These are phyloP conservation scores for Barbarea vulgaris DNA, from an alignment of 345 rosid species.

Conservation along the genomic window DNA sequence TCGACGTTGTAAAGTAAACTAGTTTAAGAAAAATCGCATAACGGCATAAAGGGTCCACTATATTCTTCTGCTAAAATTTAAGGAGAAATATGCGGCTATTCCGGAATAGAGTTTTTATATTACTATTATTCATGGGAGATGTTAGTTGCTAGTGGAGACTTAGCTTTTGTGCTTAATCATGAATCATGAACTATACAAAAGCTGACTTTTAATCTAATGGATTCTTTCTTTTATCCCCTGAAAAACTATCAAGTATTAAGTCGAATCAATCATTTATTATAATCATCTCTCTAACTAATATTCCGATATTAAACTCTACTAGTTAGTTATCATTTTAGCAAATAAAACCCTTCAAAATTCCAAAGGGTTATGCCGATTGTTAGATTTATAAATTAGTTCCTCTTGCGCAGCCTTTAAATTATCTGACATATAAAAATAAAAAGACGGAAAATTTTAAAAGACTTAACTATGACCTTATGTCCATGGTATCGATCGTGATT, in stretches of 20 bases:
- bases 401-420: not conserved
- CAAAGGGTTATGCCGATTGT: slow-evolving; percentile 17
- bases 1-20: not conserved
- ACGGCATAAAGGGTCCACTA: not conserved
- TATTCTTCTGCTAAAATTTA: not conserved
- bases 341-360: slow-evolving; percentile 19
- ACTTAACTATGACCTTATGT: slow-evolving; percentile 21
- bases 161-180: slow-evolving; percentile 27
- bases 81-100: slow-evolving; percentile 13
- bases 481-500: not conserved
- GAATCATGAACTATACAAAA: slow-evolving; percentile 21
- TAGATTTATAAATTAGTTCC: not conserved
- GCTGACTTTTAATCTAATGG: slow-evolving; percentile 20
- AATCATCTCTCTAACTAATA: slow-evolving; percentile 4
- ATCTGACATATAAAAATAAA: not conserved
- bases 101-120: not conserved
- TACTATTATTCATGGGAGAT: not conserved
- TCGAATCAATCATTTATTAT: slow-evolving; percentile 16
- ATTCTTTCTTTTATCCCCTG: not conserved
- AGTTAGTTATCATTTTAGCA: not conserved
- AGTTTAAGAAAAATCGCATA: not conserved
- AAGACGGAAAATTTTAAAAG: slow-evolving; percentile 18
- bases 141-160: slow-evolving; percentile 25
- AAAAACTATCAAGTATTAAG: slow-evolving; percentile 1
- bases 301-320: not conserved